phyloP scores from a whole-genome alignment of 768 basidiomycete genomes.

The Leccinum uliginosum region DNA sequence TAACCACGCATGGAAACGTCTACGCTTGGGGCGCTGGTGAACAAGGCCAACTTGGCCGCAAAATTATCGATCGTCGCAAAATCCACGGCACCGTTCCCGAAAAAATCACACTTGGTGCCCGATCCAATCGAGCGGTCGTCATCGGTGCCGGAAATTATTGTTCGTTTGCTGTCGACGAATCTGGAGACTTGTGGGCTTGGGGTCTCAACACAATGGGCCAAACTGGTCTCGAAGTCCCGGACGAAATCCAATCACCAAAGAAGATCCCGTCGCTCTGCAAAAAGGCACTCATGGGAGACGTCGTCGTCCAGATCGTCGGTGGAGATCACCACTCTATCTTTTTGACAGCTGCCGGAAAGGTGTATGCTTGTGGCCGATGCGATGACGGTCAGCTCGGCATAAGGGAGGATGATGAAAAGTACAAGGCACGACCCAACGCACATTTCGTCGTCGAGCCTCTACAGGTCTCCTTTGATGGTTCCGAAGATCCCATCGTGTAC shows the following conservation, averaged over 20 bases:
- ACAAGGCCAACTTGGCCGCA: constrained; percentile 87
- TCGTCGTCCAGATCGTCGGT: constrained; percentile 68
- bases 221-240: constrained; percentile 54
- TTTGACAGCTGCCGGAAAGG: constrained; percentile 75
- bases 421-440: constrained; percentile 46
- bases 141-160: constrained; percentile 83
- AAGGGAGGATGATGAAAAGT: constrained; percentile 60
- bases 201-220: constrained; percentile 92
- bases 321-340: constrained; percentile 92
- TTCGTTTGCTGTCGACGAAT: constrained; percentile 85
- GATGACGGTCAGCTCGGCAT: constrained; percentile 84
- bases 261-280: constrained; percentile 63
- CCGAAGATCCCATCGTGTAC: constrained; percentile 58
- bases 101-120: constrained; percentile 69
- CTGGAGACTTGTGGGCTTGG: constrained; percentile 89
- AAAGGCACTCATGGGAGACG: constrained; percentile 53
- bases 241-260: constrained; percentile 57
- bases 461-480: constrained; percentile 59
- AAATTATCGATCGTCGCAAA: constrained; percentile 82
- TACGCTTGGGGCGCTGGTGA: constrained; percentile 91
- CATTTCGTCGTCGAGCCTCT: constrained; percentile 67
- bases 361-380: constrained; percentile 82
- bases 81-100: constrained; percentile 88
- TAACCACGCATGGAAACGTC: constrained; percentile 84
- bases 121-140: constrained; percentile 58